phyloP scores from a whole-genome alignment of 768 basidiomycete species.

The Thelephora ganbajun region DNA sequence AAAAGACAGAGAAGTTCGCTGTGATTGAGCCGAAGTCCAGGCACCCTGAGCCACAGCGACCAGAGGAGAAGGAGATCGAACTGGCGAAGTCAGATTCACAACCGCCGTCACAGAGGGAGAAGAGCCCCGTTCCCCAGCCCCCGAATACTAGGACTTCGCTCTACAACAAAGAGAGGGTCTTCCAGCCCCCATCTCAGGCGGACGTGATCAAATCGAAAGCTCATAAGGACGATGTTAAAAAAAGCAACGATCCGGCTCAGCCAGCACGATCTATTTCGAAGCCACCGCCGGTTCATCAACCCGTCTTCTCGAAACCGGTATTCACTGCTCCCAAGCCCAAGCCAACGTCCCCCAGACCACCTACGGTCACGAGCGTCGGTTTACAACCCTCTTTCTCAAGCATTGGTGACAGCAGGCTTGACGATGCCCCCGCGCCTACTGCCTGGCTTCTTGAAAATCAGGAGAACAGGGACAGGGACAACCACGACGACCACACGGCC shows the following conservation, averaged over 20 bases:
- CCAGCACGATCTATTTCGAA: too few species aligned
- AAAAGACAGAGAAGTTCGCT: constrained; percentile 40
- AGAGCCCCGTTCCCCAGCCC: background rate
- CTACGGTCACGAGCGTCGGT: constrained; percentile 31
- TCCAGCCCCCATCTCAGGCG: background rate
- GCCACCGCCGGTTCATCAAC: constrained; percentile 7
- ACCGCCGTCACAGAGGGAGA: constrained; percentile 4
- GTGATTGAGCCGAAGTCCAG: background rate
- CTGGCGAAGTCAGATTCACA: background rate
- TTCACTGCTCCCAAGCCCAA: constrained; percentile 19
- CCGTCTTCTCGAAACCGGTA: constrained; percentile 44
- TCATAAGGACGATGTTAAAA: constrained; percentile 7
- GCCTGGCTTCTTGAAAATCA: constrained; percentile 50
- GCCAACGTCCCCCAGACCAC: constrained; percentile 14
- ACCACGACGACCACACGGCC: constrained; percentile 4
- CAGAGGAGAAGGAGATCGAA: background rate
- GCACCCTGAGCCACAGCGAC: background rate
- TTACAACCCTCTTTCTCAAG: constrained; percentile 17
- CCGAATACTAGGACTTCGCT: background rate
- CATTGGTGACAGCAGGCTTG: constrained; percentile 28
- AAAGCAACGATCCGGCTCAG: background rate
- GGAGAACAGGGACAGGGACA: constrained; percentile 24
- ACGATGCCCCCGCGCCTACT: constrained; percentile 17
- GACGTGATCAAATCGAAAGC: constrained; percentile 14
- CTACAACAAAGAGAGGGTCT: constrained; percentile 15